These are phyloP conservation scores for Spathaspora hagerdaliae DNA, from an alignment of 805 yeast genomes.

Conservation along the genomic window DNA sequence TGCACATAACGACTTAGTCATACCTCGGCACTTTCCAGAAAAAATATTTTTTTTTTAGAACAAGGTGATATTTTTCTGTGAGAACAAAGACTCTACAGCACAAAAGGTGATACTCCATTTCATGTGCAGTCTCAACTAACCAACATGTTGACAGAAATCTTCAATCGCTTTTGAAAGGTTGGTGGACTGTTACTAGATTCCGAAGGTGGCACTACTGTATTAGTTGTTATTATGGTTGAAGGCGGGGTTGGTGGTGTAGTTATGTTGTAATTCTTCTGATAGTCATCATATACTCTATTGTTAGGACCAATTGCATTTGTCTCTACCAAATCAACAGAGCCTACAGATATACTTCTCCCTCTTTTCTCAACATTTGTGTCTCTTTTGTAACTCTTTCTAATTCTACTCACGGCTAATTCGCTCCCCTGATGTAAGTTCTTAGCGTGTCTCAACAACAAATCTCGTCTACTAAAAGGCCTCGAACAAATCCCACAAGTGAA, in stretches of 20 bases:
- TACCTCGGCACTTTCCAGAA: no score
- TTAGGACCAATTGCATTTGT: neutral
- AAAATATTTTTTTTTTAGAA: no score
- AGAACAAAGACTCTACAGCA: no score
- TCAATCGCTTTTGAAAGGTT: constrained; percentile 20
- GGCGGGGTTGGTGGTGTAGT: neutral
- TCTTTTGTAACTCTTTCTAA: constrained; percentile 35
- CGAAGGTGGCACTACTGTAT: constrained; percentile 1
- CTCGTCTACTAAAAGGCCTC: constrained; percentile 41
- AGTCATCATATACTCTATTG: neutral
- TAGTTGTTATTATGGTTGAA: neutral
- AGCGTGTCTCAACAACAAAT: constrained; percentile 41
- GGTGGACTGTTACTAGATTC: neutral
- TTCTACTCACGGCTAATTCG: constrained; percentile 40
- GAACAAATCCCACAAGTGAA: constrained; percentile 42
- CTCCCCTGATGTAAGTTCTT: constrained; percentile 42
- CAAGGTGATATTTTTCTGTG: no score
- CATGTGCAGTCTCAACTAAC: constrained; percentile 22
- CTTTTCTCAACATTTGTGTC: constrained; percentile 9
- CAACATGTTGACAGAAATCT: constrained; percentile 41
- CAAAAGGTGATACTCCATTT: no score
- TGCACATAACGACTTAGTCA: no score
- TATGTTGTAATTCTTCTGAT: neutral
- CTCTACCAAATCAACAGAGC: neutral
- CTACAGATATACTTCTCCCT: neutral